Evolutionary conservation across 140 eudicot species (phyloP), one percentile per base, ranked within the genome.

Genomic region (Senecio squalidus): DNA sequence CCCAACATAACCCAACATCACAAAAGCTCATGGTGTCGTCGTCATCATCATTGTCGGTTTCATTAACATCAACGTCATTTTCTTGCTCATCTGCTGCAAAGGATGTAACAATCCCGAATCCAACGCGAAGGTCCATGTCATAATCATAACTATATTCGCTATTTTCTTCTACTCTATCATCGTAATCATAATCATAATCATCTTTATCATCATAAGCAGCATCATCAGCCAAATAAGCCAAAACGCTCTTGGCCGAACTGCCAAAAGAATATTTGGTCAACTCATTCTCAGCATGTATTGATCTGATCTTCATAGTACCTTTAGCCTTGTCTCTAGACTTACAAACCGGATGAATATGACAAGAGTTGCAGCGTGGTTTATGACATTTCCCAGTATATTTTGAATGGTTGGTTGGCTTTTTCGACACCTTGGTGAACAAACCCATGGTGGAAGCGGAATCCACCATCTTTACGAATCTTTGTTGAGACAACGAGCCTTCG

Each of bases 331-430:
- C 71, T 55, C 60, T 85, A 5, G 95, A 70, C 73, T 85, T 89
- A 14, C 70, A 34, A 43, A 58, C 82, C 5, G 95, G 93, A 27
- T 56, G 74, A 6, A 47, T 4, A 43, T 80, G 95, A 73, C 89
- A 80, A 0, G 48, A 74, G 14, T 24, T 20, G 70, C 90, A 88
- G 54, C 52, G 50, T 20, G 76, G 49, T 4, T 65, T 71, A 2
- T 63, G 86, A 26, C 92, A 89, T 66, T 71, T 85, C 16, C 95
- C 79, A 2, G 97, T 85, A 57, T 70, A 82, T 70, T 89, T 82
- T 18, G 97, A 89, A 52, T 75, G 86, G 71, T 82, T 89, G 5
- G 84, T 84, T 29, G 97, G 97, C 67, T 84, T 82, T 17, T 64
- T n/a, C 0, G 91, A 21, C 24, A 77, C 85, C 59, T 75, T 79